Percentiles rank a stretch among this genome's conserved stretches.
Conservation (phyloP, 2,329 filamentous ascomycete genomes). For the Fusarium nanum region DNA sequence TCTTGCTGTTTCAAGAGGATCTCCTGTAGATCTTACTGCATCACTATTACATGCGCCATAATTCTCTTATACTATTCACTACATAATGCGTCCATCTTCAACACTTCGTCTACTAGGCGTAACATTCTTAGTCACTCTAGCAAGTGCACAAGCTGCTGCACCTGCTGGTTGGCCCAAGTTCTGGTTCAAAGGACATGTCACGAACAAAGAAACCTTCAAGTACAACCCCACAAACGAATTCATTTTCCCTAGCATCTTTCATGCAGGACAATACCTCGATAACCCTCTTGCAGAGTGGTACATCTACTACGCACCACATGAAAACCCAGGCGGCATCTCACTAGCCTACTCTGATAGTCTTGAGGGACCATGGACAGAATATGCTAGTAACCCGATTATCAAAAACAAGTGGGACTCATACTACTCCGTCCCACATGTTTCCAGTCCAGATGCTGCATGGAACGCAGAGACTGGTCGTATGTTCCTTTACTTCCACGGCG, state of each 20-base stretch:
- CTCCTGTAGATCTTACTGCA: background rate
- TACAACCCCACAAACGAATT: slow-evolving; percentile 46
- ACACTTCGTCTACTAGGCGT: background rate
- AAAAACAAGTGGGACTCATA: slow-evolving; percentile 15
- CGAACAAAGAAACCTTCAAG: slow-evolving; percentile 32
- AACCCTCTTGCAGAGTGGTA: slow-evolving; percentile 43
- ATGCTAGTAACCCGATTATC: slow-evolving; percentile 13
- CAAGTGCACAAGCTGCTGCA: slow-evolving; percentile 7
- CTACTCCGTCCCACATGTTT: slow-evolving; percentile 33
- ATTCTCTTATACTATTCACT: background rate
- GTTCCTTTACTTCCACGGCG: slow-evolving; percentile 33
- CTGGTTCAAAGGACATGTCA: slow-evolving; percentile 38
- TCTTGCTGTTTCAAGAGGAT: accelerated
- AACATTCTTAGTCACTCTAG: background rate
- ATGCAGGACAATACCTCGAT: slow-evolving; percentile 36
- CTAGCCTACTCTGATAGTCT: slow-evolving; percentile 38
- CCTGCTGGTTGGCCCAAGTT: slow-evolving; percentile 41
- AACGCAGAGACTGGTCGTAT: background rate
- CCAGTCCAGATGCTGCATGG: slow-evolving; percentile 28
- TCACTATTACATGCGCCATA: accelerated
- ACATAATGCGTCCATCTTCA: background rate
- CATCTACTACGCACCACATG: slow-evolving; percentile 46
- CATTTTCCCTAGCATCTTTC: slow-evolving; percentile 45
- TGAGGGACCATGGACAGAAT: slow-evolving; percentile 28
- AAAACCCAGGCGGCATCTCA: slow-evolving; percentile 42